These are phyloP conservation scores for Cyberlindnera japonica DNA, from an alignment of 805 yeast genomes.

Conservation along the genomic window DNA sequence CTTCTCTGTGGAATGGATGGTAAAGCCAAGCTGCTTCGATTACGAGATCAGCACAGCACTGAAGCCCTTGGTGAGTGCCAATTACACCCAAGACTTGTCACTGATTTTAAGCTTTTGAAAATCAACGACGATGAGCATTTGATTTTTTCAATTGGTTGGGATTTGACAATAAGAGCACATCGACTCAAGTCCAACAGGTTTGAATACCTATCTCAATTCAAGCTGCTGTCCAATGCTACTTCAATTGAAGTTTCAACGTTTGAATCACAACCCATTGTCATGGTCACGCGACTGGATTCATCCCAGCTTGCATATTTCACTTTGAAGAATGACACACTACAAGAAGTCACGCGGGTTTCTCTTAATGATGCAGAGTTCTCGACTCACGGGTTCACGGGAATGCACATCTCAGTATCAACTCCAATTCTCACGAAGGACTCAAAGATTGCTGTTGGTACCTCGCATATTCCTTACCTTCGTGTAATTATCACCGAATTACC, in stretches of 20 bases:
- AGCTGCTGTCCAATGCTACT: constrained; percentile 48
- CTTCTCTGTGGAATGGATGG: constrained; percentile 56
- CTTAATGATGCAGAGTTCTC: constrained; percentile 73
- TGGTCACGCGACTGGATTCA: constrained; percentile 58
- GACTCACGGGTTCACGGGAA: constrained; percentile 58
- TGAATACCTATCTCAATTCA: constrained; percentile 26
- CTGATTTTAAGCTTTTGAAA: constrained; percentile 29
- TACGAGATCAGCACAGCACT: constrained; percentile 11
- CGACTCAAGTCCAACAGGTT: constrained; percentile 23
- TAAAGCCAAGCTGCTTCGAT: constrained; percentile 28
- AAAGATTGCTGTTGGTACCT: constrained; percentile 60
- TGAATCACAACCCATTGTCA: constrained; percentile 34
- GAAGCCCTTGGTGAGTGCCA: constrained; percentile 22
- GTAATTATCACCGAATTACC: constrained; percentile 53
- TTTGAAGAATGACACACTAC: constrained; percentile 20
- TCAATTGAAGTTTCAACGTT: constrained; percentile 39
- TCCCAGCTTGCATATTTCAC: constrained; percentile 50
- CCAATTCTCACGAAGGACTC: constrained; percentile 19
- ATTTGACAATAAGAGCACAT: constrained; percentile 40
- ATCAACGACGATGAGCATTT: constrained; percentile 27
- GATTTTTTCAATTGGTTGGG: constrained; percentile 60
- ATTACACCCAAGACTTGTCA: constrained; percentile 39
- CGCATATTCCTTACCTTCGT: constrained; percentile 76
- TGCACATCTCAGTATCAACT: constrained; percentile 35
- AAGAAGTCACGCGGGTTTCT: constrained; percentile 46